Evolutionary conservation across 2,329 filamentous ascomycete species (phyloP).

Genomic region (Geosmithia putterillii): DNA sequence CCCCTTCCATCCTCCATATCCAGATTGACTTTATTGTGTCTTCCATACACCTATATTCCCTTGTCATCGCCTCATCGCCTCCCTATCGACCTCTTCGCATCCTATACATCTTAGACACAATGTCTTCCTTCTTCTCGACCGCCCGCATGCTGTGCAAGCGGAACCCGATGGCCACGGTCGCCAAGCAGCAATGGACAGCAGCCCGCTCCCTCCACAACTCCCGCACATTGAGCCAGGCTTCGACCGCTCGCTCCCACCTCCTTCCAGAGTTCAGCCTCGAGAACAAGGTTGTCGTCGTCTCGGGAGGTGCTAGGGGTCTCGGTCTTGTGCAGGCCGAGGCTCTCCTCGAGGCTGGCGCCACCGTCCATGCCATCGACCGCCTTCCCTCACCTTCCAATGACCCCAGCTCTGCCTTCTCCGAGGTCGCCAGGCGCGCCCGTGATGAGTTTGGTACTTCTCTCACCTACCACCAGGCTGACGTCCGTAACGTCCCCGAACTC

Average conservation of each 20-base stretch:
- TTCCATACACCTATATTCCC: not conserved
- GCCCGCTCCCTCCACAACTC: not conserved
- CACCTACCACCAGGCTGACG: constrained; percentile 69
- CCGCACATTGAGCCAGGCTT: not conserved
- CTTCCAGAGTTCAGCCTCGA: constrained; percentile 67
- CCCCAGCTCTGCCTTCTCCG: constrained; percentile 45
- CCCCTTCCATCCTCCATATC: not conserved
- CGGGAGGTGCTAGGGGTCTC: constrained; percentile 64
- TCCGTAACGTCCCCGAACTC: constrained; percentile 57
- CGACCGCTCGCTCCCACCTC: constrained; percentile 9
- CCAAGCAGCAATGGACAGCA: not conserved
- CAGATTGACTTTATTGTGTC: not conserved
- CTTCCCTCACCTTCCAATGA: constrained; percentile 36
- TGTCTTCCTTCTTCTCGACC: not conserved
- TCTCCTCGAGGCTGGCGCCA: constrained; percentile 67
- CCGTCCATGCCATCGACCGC: constrained; percentile 56
- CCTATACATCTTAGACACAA: not conserved
- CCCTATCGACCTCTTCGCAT: not conserved
- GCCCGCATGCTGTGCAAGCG: not conserved
- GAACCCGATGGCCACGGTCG: not conserved
- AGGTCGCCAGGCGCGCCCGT: constrained; percentile 49
- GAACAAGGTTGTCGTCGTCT: constrained; percentile 64
- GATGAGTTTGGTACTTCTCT: constrained; percentile 55
- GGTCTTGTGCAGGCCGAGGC: constrained; percentile 71
- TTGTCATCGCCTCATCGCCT: not conserved